Conservation (phyloP, 2,329 filamentous ascomycete species). For the Madurella mycetomatis region DNA sequence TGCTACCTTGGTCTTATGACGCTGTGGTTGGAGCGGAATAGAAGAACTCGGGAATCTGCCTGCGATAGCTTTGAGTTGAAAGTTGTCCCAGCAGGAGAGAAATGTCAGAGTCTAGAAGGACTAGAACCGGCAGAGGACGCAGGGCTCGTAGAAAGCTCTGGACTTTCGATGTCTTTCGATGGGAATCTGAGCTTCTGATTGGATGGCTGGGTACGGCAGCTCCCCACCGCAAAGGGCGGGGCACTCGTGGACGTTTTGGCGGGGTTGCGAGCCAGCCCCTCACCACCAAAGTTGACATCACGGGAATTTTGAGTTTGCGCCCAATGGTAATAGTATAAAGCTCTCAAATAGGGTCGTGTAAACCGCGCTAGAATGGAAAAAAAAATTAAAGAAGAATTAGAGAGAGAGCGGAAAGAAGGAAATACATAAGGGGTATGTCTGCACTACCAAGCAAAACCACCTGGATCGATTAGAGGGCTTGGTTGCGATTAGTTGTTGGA, state of each 20-base stretch:
- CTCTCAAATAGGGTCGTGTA: conserved; percentile 11
- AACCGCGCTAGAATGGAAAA: too few species aligned
- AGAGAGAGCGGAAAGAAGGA: too few species aligned
- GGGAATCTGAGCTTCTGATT: conserved; percentile 21
- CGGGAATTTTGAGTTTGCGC: background rate
- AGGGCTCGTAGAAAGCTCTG: conserved; percentile 26
- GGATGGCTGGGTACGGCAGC: conserved; percentile 12
- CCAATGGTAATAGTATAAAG: background rate
- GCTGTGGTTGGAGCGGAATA: background rate
- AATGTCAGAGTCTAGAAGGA: conserved; percentile 14
- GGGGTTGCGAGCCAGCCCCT: conserved; percentile 1
- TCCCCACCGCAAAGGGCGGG: conserved; percentile 19
- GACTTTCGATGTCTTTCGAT: conserved; percentile 29
- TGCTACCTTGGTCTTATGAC: background rate
- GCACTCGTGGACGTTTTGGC: conserved; percentile 1
- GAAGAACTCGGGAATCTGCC: background rate
- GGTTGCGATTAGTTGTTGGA: conserved; percentile 6
- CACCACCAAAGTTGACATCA: background rate
- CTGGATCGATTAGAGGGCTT: too few species aligned
- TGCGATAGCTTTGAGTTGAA: background rate
- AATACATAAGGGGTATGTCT: conserved; percentile 3
- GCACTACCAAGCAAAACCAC: too few species aligned
- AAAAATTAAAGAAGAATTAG: too few species aligned
- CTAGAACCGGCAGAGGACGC: background rate
- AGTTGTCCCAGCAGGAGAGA: background rate